Evolutionary conservation across 1,284 basidiomycete genomes (phyloP), one percentile per base, ranked within the genome.

Genomic region (Golubevia sp.): DNA sequence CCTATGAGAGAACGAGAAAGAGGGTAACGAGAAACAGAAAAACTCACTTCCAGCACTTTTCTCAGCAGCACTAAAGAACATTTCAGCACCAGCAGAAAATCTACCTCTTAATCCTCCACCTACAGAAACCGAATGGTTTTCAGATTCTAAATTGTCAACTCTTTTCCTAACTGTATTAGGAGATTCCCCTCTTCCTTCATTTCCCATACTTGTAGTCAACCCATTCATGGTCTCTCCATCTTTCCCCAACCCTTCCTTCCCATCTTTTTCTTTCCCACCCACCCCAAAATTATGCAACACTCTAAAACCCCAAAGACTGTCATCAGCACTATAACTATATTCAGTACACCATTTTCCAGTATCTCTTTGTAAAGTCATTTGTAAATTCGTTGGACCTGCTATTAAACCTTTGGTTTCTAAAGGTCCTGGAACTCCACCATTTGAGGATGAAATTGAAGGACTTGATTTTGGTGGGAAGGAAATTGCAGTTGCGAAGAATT

Each of bases 1-100:
- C 50, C 6, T 11, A 26, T 38, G n/a, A 23, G 2, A 1, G 15
- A 30, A 23, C 24, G 23, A 11, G 2, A 49, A 2, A 3, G 24
- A n/a, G 8, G 7, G 7, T 50, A 7, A 21, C 18, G 30, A 3
- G 21, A 30, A 11, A 20, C 55, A 6, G 34, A 48, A 4, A 0
- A 11, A 87, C 89, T 84, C 70, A 94, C 93, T 89, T 73, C 96
- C 96, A 0, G 93, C 93, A 76, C 93, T 96, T 74, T 91, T 90
- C 84, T 97, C 94, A 77, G 92, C 93, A 2, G 92, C 91, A 68
- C 93, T 96, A 76, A 97, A 89, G 84, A 97, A 99, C 8, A 97
- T 85, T 82, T 99, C 96, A 8, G 93, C 96, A 23, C 96, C 96
- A 2, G 93, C 90, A 1, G 92, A 94, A 64, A 97, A 89, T 8